Percentiles rank a stretch among this genome's conserved stretches.
phyloP scores from a whole-genome alignment of 2,329 filamentous ascomycete genomes.

The Ophiosphaerella korrae region DNA sequence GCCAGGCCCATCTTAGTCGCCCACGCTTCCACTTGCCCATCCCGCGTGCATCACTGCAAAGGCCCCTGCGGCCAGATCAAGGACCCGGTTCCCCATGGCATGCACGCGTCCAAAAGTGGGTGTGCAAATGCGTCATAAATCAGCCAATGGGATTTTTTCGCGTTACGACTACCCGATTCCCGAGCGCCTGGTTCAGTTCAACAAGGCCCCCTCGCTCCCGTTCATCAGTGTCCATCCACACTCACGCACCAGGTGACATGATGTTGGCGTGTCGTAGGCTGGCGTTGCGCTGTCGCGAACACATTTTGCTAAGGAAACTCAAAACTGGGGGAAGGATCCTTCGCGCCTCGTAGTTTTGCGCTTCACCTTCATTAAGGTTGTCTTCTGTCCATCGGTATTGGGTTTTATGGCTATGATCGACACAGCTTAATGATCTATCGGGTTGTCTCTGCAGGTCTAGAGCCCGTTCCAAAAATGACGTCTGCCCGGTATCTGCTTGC shows the following conservation, averaged over 20 bases:
- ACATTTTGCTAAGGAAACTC: too few relatives aligned
- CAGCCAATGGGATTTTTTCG: conserved; percentile 13
- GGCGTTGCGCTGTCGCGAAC: too few relatives aligned
- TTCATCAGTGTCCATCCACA: not conserved
- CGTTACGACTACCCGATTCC: not conserved
- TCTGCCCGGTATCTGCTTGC: too few relatives aligned
- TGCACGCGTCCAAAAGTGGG: conserved; percentile 9
- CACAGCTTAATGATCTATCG: too few relatives aligned
- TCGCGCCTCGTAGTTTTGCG: too few relatives aligned
- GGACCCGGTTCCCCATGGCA: conserved; percentile 15
- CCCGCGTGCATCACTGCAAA: conserved; percentile 8
- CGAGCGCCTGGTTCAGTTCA: conserved; percentile 1
- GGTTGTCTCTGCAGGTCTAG: too few relatives aligned
- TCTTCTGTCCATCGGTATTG: too few relatives aligned
- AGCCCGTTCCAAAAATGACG: too few relatives aligned
- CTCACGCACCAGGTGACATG: conserved; percentile 2
- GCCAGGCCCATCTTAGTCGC: not conserved
- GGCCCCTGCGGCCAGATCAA: conserved; percentile 9
- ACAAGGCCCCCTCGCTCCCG: not conserved
- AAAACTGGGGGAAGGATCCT: too few relatives aligned
- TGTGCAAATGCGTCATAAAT: conserved; percentile 4
- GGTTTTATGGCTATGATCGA: too few relatives aligned
- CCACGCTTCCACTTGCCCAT: conserved; percentile 12
- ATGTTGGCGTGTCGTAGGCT: too few relatives aligned
- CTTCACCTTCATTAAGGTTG: too few relatives aligned